Percentiles rank a stretch among this genome's conserved stretches.
Conservation (phyloP, 2,329 filamentous ascomycete genomes). For the Neobulgaria alba region DNA sequence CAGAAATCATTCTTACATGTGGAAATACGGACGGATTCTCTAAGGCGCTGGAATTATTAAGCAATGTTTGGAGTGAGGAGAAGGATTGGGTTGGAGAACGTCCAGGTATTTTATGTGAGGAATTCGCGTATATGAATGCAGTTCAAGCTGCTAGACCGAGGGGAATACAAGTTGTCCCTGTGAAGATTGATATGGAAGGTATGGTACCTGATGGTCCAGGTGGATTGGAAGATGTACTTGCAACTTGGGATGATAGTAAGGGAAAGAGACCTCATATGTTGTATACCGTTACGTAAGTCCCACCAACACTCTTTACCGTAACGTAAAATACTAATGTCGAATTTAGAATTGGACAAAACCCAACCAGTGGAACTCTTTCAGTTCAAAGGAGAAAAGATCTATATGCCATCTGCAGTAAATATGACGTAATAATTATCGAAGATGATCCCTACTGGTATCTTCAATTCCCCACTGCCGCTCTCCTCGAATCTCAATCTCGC, state of each 20-base stretch:
- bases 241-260: slow-evolving; percentile 68
- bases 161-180: slow-evolving; percentile 57
- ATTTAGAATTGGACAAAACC: slow-evolving; percentile 75
- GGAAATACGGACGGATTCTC: slow-evolving; percentile 79
- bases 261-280: slow-evolving; percentile 75
- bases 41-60: slow-evolving; percentile 69
- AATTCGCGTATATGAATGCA: slow-evolving; percentile 73
- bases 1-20: slow-evolving; percentile 70
- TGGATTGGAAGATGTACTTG: slow-evolving; percentile 67
- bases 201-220: slow-evolving; percentile 69
- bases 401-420: slow-evolving; percentile 72
- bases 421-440: slow-evolving; percentile 85
- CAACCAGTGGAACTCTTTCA: slow-evolving; percentile 68
- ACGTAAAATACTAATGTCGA: no score
- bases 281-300: slow-evolving; percentile 78
- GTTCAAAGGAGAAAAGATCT: slow-evolving; percentile 67
- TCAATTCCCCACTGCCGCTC: slow-evolving; percentile 68
- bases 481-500: slow-evolving; percentile 28
- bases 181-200: slow-evolving; percentile 70
- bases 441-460: slow-evolving; percentile 96
- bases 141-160: slow-evolving; percentile 56
- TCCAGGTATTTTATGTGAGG: slow-evolving; percentile 72
- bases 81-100: slow-evolving; percentile 58
- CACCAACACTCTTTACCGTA: no score
- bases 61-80: slow-evolving; percentile 64